Conservation (phyloP, 179 eudicot genomes). For the Sideroxylon spinosum region DNA sequence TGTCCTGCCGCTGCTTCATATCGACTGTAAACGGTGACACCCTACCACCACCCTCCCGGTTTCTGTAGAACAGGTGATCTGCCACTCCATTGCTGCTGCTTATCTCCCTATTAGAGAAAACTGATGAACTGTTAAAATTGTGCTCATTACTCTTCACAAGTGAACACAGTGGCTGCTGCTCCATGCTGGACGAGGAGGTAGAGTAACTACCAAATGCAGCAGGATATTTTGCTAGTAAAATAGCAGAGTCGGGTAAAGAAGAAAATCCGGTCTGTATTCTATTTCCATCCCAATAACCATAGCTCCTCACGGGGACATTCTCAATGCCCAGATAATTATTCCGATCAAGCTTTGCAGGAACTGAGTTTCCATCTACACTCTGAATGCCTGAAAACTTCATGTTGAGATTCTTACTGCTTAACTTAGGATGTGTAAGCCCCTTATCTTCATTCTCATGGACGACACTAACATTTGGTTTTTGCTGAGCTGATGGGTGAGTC, state of each 20-base stretch:
- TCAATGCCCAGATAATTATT: constrained; percentile 31
- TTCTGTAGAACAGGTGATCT: constrained; percentile 28
- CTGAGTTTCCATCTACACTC: constrained; percentile 26
- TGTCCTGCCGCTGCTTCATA: constrained; percentile 34
- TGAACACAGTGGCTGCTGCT: constrained; percentile 29
- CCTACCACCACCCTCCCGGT: constrained; percentile 20
- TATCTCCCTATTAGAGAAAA: constrained; percentile 29
- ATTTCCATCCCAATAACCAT: constrained; percentile 67
- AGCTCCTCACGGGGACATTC: constrained; percentile 31
- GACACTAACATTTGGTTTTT: neutral
- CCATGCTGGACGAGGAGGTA: constrained; percentile 36
- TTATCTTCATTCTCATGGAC: constrained; percentile 19
- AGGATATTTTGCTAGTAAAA: constrained; percentile 51
- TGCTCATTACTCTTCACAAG: constrained; percentile 23
- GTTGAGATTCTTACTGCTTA: constrained; percentile 18
- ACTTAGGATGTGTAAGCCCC: constrained; percentile 12
- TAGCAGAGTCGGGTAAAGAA: constrained; percentile 59
- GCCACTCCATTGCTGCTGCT: constrained; percentile 32
- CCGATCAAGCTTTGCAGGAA: constrained; percentile 22
- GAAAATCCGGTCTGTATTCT: constrained; percentile 45
- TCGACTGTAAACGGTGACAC: constrained; percentile 41
- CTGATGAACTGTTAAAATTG: constrained; percentile 26
- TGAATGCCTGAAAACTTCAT: constrained; percentile 22
- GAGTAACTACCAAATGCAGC: constrained; percentile 42
- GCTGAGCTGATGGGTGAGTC: constrained; percentile 18